Base-by-base conservation (phyloP, 345 rosid species). In the Dimocarpus longan region DNA sequence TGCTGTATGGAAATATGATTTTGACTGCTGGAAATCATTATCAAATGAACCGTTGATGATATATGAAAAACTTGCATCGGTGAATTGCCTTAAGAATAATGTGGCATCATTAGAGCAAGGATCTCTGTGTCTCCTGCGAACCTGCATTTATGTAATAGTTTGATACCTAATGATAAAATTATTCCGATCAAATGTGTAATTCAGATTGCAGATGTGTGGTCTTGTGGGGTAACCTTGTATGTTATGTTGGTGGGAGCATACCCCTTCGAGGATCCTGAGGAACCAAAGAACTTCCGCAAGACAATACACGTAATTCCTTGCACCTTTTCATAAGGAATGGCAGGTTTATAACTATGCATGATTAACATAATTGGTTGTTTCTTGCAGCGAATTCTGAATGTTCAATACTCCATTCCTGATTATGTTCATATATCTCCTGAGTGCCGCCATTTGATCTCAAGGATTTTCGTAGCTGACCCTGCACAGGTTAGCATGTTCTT, bases 201-300 rank as follows among this genome's bases (percentile, higher is more conserved):
- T 66, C 93, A 93, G 99, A 85, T 94, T 86, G 99, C 99, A 21
- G 99, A 96, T 85, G 99, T 96, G 43, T 97, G 99, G 98, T 97
- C 99, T 24, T 97, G 99, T 79, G 98, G 99, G 18, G 99, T 97
- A 69, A 97, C 99, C 73, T 77, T 97, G 66, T 97, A 92, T 57
- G 99, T 97, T 13, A 97, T 97, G 99, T 81, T 94, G 76, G 99
- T 94, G 68, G 99, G 99, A 86, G 95, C 98, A 15, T 97, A 94
- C 83, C 99, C 99, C 73, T 97, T 97, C 4, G 99, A 97, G 89
- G 98, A 94, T 80, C 98, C 99, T 1, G 97, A 91, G 16, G 98
- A 94, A 79, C 99, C 99, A 56, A 97, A 90, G 89, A 97, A 94
- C 82, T 94, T 97, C 82, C 94, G 89, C 76, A 91, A 85, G 80